phyloP scores from a whole-genome alignment of 2,329 filamentous ascomycete genomes.

The Monosporascus sp. region DNA sequence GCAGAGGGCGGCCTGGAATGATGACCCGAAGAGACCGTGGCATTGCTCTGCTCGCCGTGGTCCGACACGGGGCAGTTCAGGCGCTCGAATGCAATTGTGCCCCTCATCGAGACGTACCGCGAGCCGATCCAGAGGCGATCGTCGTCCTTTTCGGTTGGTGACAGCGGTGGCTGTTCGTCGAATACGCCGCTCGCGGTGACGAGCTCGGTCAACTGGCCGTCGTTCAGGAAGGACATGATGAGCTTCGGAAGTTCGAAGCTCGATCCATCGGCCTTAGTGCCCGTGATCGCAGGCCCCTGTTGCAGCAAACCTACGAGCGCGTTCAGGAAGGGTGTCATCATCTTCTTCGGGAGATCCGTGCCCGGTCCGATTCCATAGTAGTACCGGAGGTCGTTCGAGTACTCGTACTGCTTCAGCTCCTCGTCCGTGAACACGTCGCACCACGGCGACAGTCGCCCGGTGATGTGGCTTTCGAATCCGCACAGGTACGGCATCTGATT shows the following conservation, averaged over 20 bases:
- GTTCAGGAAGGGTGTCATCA: constrained; percentile 58
- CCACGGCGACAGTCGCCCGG: constrained; percentile 54
- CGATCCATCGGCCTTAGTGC: constrained; percentile 38
- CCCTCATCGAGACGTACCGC: constrained; percentile 56
- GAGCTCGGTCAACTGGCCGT: constrained; percentile 60
- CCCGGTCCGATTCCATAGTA: constrained; percentile 60
- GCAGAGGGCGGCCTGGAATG: neutral
- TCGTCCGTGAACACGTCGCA: constrained; percentile 56
- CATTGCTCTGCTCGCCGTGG: neutral
- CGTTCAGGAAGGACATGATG: constrained; percentile 58
- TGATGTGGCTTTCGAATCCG: constrained; percentile 65
- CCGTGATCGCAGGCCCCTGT: constrained; percentile 44
- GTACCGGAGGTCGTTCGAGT: constrained; percentile 62
- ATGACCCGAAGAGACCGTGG: neutral
- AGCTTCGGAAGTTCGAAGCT: constrained; percentile 48
- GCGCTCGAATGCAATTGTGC: constrained; percentile 59
- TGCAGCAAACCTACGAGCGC: constrained; percentile 47
- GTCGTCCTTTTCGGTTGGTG: constrained; percentile 38
- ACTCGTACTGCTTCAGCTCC: constrained; percentile 60
- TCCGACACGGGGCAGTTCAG: constrained; percentile 41
- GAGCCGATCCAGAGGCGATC: constrained; percentile 49
- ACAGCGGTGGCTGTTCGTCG: constrained; percentile 46
- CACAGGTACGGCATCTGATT: constrained; percentile 62
- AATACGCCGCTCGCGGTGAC: constrained; percentile 56
- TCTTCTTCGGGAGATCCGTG: constrained; percentile 44